Evolutionary conservation across 1,284 basidiomycete species (phyloP).

Genomic region (Entoloma clypeatum): DNA sequence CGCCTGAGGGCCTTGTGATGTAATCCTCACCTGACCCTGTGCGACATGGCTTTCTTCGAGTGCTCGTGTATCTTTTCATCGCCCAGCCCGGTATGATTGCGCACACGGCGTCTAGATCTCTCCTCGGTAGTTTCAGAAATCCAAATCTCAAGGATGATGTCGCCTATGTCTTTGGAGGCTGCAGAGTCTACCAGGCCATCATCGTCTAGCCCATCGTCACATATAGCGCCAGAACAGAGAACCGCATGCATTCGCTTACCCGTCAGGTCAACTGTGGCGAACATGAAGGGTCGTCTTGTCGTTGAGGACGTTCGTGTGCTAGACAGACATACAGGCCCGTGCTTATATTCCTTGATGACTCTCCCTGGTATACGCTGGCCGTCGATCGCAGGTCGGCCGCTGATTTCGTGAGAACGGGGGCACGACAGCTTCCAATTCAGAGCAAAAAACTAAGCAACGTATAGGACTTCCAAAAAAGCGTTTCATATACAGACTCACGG

Average conservation of each 20-base stretch:
- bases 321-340: too few relatives aligned
- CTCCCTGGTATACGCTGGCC: too few relatives aligned
- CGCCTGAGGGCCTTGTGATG: too few relatives aligned
- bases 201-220: conserved; percentile 7
- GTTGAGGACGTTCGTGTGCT: conserved; percentile 5
- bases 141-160: conserved; percentile 10
- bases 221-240: background rate
- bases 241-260: too few relatives aligned
- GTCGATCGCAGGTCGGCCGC: too few relatives aligned
- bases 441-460: too few relatives aligned
- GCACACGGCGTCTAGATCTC: background rate
- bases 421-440: too few relatives aligned
- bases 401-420: too few relatives aligned
- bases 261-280: conserved; percentile 19
- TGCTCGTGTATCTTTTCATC: conserved; percentile 32
- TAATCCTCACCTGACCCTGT: conserved; percentile 32
- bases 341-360: too few relatives aligned
- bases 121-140: background rate
- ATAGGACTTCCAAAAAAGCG: too few relatives aligned
- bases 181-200: conserved; percentile 6
- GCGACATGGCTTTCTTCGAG: conserved; percentile 35
- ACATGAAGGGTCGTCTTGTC: conserved; percentile 18
- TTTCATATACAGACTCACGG: too few relatives aligned
- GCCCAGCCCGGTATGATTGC: conserved; percentile 7
- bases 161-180: conserved; percentile 3